Conservation (phyloP, 305 asterid genomes). For the Euphrasia arctica region DNA sequence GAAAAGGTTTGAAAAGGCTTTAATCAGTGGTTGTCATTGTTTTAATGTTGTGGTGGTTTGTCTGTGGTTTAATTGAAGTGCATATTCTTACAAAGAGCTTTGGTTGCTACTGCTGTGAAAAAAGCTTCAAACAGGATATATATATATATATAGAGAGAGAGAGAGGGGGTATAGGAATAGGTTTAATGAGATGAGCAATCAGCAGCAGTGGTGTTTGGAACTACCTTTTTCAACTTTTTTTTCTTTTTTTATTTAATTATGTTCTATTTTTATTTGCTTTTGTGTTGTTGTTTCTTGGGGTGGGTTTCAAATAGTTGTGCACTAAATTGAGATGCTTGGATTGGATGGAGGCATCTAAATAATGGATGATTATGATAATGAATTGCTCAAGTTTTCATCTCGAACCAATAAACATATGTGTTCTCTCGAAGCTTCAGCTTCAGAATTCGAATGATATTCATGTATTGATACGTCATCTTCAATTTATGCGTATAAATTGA, state of each 20-base stretch:
- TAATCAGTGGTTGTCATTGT: conserved; percentile 24
- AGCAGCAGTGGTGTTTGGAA: not conserved
- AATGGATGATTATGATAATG: no score
- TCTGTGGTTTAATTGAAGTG: conserved; percentile 24
- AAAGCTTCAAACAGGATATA: conserved; percentile 15
- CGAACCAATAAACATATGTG: no score
- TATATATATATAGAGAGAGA: no score
- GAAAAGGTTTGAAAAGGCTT: not conserved
- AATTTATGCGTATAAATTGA: no score
- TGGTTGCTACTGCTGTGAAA: conserved; percentile 17
- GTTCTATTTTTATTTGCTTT: not conserved
- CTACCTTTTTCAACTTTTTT: not conserved
- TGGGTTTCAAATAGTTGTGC: conserved; percentile 13
- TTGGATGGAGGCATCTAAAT: no score
- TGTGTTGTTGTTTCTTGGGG: conserved; percentile 29
- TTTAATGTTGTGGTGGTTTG: conserved; percentile 26
- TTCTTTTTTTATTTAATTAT: no score
- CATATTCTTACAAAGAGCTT: conserved; percentile 21
- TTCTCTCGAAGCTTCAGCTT: no score
- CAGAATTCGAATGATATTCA: no score
- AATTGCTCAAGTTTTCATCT: no score
- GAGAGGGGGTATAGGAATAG: conserved; percentile 18
- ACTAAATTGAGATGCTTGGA: not conserved
- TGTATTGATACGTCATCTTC: no score
- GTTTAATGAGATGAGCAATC: conserved; percentile 33